A percentile compares a stretch with the other conserved stretches of the same genome.
phyloP scores from a whole-genome alignment of 177 flowering plant genomes.

The Vitis hybrid region DNA sequence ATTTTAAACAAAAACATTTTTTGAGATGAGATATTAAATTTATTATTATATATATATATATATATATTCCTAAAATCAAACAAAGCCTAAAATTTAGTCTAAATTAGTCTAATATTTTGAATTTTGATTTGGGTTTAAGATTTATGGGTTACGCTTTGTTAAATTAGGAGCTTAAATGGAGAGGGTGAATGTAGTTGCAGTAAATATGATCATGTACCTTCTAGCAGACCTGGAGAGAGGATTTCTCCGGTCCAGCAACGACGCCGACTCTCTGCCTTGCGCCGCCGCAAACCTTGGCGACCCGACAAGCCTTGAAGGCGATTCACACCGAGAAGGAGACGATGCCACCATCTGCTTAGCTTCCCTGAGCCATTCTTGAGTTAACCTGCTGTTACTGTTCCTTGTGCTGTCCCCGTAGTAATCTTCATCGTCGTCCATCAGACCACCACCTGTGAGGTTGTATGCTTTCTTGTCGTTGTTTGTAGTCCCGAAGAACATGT shows the following conservation, averaged over 20 bases:
- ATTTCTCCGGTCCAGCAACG: slow-evolving; percentile 47
- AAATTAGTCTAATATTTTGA: not conserved
- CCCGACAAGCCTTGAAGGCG: slow-evolving; percentile 49
- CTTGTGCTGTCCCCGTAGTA: slow-evolving; percentile 33
- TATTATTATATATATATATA: too few relatives aligned
- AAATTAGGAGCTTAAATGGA: too few relatives aligned
- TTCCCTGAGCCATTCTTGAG: slow-evolving; percentile 75
- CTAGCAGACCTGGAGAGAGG: slow-evolving; percentile 75
- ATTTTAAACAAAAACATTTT: too few relatives aligned
- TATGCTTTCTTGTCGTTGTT: slow-evolving; percentile 22
- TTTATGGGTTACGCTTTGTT: too few relatives aligned
- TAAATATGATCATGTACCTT: slow-evolving; percentile 33
- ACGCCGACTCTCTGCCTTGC: slow-evolving; percentile 11
- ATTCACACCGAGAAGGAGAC: slow-evolving; percentile 49
- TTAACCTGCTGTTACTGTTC: slow-evolving; percentile 42
- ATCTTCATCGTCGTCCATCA: slow-evolving; percentile 13
- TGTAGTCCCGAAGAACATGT: slow-evolving; percentile 57
- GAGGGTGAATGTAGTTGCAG: not conserved
- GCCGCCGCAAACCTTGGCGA: slow-evolving; percentile 58
- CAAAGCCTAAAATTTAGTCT: too few relatives aligned
- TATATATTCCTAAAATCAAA: too few relatives aligned
- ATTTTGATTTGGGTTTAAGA: too few relatives aligned
- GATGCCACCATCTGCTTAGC: slow-evolving; percentile 65
- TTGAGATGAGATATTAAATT: too few relatives aligned
- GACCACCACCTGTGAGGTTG: slow-evolving; percentile 24